phyloP scores from a whole-genome alignment of 148 eudicot species.

The Persicaria maculosa region DNA sequence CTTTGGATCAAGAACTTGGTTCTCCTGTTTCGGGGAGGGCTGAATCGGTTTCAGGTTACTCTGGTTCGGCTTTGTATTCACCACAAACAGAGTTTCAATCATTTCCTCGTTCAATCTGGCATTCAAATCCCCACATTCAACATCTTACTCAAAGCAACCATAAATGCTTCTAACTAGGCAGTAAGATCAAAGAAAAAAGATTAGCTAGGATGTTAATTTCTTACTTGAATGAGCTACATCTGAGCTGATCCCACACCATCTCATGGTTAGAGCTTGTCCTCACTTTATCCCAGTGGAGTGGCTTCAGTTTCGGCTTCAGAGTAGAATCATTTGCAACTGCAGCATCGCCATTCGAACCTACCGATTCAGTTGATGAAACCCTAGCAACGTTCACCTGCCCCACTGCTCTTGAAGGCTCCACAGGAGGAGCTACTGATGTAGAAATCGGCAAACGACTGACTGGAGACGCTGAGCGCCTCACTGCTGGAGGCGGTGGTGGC shows the following conservation, averaged over 20 bases:
- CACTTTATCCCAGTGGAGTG: slow-evolving; percentile 98
- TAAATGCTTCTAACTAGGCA: too few relatives aligned
- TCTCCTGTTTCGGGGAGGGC: slow-evolving; percentile 51
- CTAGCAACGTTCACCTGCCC: slow-evolving; percentile 21
- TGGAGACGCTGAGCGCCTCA: slow-evolving; percentile 21
- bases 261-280: slow-evolving; percentile 92
- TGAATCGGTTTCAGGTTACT: slow-evolving; percentile 32
- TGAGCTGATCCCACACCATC: slow-evolving; percentile 99
- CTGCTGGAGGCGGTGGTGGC: slow-evolving; percentile 27
- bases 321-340: slow-evolving; percentile 38
- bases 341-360: slow-evolving; percentile 24
- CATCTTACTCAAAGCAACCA: neutral
- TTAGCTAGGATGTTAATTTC: neutral
- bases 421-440: slow-evolving; percentile 25
- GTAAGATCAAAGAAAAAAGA: neutral
- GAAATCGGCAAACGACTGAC: slow-evolving; percentile 27
- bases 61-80: slow-evolving; percentile 54
- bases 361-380: slow-evolving; percentile 20
- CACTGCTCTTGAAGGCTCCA: slow-evolving; percentile 34
- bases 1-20: slow-evolving; percentile 85
- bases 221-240: slow-evolving; percentile 93
- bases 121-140: slow-evolving; percentile 10
- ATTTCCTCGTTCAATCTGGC: slow-evolving; percentile 90
- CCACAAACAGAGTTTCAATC: slow-evolving; percentile 89
- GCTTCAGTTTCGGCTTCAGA: slow-evolving; percentile 74